These are phyloP conservation scores for Helotiales sp. DNA, from an alignment of 2,329 filamentous ascomycete genomes.

Conservation along the genomic window DNA sequence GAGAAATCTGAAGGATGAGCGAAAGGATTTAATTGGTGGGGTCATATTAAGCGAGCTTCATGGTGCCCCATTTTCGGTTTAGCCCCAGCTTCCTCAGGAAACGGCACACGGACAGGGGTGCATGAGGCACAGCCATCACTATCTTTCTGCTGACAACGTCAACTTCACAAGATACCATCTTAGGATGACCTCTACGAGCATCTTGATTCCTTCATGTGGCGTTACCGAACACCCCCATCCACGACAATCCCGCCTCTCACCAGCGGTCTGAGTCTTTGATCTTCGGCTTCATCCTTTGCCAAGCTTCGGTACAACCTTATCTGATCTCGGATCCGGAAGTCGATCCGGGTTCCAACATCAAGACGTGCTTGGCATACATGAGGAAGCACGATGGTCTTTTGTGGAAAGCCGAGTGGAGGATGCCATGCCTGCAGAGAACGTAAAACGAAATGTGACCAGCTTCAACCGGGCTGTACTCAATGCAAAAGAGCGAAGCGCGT, in stretches of 20 bases:
- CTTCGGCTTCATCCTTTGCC: too few species aligned
- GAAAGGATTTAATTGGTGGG: neutral
- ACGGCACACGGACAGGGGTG: neutral
- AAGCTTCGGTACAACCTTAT: neutral
- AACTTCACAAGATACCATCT: conserved; percentile 12
- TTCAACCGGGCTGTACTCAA: conserved; percentile 52
- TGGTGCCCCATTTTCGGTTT: conserved; percentile 4
- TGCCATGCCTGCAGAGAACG: conserved; percentile 56
- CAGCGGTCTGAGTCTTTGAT: neutral
- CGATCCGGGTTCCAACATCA: neutral
- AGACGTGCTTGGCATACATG: neutral
- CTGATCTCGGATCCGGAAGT: neutral
- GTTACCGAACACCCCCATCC: neutral
- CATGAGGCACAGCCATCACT: neutral
- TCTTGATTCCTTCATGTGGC: neutral
- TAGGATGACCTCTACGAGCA: neutral
- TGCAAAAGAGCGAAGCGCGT: conserved; percentile 51
- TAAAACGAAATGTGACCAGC: conserved; percentile 57
- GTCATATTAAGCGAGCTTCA: conserved; percentile 7
- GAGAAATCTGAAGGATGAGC: neutral
- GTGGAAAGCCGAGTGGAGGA: conserved; percentile 57
- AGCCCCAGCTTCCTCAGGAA: neutral
- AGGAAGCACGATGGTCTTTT: conserved; percentile 50
- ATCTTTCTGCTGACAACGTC: neutral
- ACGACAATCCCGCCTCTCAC: neutral